A percentile compares a stretch with the other conserved stretches of the same genome.
Conservation (phyloP, 1,284 basidiomycete species). For the Ustilago crameri region DNA sequence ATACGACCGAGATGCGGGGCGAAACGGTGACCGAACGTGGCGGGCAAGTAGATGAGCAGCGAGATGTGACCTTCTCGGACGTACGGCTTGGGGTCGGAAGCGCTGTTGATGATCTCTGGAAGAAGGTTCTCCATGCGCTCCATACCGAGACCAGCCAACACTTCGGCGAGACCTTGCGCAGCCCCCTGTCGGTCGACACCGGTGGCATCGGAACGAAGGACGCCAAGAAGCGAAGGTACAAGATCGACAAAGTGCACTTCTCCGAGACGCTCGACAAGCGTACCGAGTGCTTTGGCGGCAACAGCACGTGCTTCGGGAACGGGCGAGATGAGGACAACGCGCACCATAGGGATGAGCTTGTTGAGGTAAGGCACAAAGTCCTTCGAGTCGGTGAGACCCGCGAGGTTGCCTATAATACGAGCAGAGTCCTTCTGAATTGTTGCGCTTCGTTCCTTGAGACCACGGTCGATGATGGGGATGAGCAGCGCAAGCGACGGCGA, state of each 20-base stretch:
- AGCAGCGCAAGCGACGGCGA: conserved; percentile 96
- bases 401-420: conserved; percentile 94
- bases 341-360: conserved; percentile 88
- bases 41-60: conserved; percentile 91
- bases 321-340: conserved; percentile 85
- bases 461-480: conserved; percentile 93
- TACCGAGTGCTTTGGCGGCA: conserved; percentile 96
- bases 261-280: conserved; percentile 93
- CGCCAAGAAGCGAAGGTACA: conserved; percentile 87
- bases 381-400: conserved; percentile 89
- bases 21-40: conserved; percentile 93
- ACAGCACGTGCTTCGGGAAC: conserved; percentile 97
- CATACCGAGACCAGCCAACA: conserved; percentile 94
- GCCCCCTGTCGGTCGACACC: conserved; percentile 97
- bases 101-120: conserved; percentile 92
- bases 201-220: conserved; percentile 90
- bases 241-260: conserved; percentile 96
- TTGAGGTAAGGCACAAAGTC: conserved; percentile 96
- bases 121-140: conserved; percentile 93
- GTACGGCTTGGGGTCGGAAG: conserved; percentile 86
- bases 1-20: conserved; percentile 94
- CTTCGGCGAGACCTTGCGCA: conserved; percentile 96
- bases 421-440: conserved; percentile 95
- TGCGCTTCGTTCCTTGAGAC: conserved; percentile 88
- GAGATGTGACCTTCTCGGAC: conserved; percentile 99